Percentiles rank a stretch among this genome's conserved stretches.
Evolutionary conservation across 1,284 basidiomycete species (phyloP).

Genomic region (Boletellus sp.): DNA sequence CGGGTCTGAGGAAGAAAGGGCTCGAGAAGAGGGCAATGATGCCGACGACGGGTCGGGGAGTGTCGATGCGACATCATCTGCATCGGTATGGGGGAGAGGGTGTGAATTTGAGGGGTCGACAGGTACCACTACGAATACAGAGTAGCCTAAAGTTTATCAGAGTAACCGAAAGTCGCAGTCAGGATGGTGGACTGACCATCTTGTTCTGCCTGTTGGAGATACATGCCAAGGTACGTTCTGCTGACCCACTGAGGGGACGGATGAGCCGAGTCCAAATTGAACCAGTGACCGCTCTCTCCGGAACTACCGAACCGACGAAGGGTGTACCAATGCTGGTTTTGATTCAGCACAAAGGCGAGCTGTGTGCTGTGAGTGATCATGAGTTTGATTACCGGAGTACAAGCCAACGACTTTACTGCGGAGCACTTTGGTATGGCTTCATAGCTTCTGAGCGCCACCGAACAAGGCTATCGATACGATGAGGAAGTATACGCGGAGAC

Average conservation of each 20-base stretch:
- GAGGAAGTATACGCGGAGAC: slow-evolving; percentile 3
- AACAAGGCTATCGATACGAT: slow-evolving; percentile 47
- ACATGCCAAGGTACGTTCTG: slow-evolving; percentile 80
- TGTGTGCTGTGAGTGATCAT: slow-evolving; percentile 53
- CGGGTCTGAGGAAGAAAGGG: slow-evolving; percentile 25
- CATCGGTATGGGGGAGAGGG: slow-evolving; percentile 59
- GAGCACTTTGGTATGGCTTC: slow-evolving; percentile 69
- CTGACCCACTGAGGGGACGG: slow-evolving; percentile 78
- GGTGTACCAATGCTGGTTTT: slow-evolving; percentile 86
- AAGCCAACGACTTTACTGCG: slow-evolving; percentile 57
- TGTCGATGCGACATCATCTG: slow-evolving; percentile 60
- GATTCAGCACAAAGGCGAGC: slow-evolving; percentile 86
- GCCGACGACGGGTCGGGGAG: slow-evolving; percentile 50
- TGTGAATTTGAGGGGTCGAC: slow-evolving; percentile 44
- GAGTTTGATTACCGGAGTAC: slow-evolving; percentile 10
- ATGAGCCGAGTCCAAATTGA: slow-evolving; percentile 85
- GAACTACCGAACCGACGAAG: slow-evolving; percentile 75
- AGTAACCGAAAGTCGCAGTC: not conserved
- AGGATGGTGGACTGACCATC: slow-evolving; percentile 51
- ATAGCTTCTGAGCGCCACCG: slow-evolving; percentile 86
- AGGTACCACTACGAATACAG: slow-evolving; percentile 77
- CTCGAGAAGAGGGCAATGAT: slow-evolving; percentile 14
- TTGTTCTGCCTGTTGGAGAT: slow-evolving; percentile 81
- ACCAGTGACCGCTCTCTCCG: slow-evolving; percentile 71
- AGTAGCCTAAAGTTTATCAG: slow-evolving; percentile 63